A percentile compares a stretch with the other conserved stretches of the same genome.
These are phyloP conservation scores for Pichia nanzhaoensis DNA, from an alignment of 805 yeast genomes.

Conservation along the genomic window DNA sequence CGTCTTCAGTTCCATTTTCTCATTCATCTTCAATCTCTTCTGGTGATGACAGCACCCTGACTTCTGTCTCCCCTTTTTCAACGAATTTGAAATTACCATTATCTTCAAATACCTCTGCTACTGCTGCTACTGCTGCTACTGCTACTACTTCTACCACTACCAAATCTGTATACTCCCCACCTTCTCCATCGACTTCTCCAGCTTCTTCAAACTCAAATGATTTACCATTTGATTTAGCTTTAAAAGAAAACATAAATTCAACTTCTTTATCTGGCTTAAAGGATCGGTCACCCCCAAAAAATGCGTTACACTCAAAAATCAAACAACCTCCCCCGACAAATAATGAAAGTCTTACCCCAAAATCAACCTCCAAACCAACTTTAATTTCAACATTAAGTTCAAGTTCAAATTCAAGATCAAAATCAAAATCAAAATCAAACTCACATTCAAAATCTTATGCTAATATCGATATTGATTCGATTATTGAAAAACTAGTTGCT, in stretches of 20 bases:
- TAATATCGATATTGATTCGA: conserved; percentile 47
- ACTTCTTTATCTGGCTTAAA: conserved; percentile 1
- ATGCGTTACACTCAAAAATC: conserved; percentile 25
- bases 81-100: too few relatives aligned
- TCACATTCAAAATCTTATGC: background rate
- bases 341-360: background rate
- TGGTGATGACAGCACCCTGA: background rate
- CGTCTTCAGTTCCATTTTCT: background rate
- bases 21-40: background rate
- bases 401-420: background rate
- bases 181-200: conserved; percentile 22
- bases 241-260: conserved; percentile 15
- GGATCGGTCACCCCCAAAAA: conserved; percentile 25
- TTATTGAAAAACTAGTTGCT: conserved; percentile 53
- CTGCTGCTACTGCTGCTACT: too few relatives aligned
- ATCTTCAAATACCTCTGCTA: too few relatives aligned
- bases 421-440: conserved; percentile 1
- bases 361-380: background rate
- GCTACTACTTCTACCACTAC: background rate
- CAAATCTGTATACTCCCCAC: background rate
- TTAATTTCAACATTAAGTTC: conserved; percentile 1
- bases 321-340: conserved; percentile 5
- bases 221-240: conserved; percentile 4
- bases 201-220: conserved; percentile 24
- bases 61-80: background rate